phyloP scores from a whole-genome alignment of 2,329 filamentous ascomycete genomes.

The Penicillium janthinellum region DNA sequence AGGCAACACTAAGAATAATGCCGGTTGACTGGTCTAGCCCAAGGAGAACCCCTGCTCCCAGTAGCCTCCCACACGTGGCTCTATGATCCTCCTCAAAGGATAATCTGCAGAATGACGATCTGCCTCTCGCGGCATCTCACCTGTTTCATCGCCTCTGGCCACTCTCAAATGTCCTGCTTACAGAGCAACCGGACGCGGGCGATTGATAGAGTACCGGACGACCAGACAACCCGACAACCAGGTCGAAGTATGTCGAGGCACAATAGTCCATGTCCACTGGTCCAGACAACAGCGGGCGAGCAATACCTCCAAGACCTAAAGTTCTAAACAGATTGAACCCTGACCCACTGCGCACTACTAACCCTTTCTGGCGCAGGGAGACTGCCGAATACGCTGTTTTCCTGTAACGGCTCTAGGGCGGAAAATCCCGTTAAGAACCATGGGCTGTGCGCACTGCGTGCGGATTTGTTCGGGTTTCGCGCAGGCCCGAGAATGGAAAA shows the following conservation, averaged over 20 bases:
- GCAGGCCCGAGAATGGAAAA: background rate
- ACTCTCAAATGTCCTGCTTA: background rate
- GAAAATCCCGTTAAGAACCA: slow-evolving; percentile 13
- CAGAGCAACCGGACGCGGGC: background rate
- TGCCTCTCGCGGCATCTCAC: slow-evolving; percentile 8
- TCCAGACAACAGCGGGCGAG: no score
- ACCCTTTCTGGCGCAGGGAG: background rate
- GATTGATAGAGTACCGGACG: background rate
- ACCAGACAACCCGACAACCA: background rate
- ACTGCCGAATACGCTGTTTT: slow-evolving; percentile 10
- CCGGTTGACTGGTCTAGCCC: background rate
- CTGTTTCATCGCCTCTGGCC: background rate
- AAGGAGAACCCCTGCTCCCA: background rate
- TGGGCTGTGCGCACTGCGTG: slow-evolving; percentile 3
- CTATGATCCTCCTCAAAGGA: slow-evolving; percentile 10
- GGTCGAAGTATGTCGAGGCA: background rate
- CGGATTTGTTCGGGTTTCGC: slow-evolving; percentile 18
- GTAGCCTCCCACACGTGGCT: slow-evolving; percentile 19
- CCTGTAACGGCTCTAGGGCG: slow-evolving; percentile 7
- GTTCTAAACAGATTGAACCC: background rate
- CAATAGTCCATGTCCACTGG: no score
- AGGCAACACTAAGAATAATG: no score
- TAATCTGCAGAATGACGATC: slow-evolving; percentile 5
- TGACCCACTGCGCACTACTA: background rate
- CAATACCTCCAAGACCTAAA: no score